These are phyloP conservation scores for Vaccinium vitisidaea DNA, from an alignment of 148 eudicot species.

Conservation along the genomic window DNA sequence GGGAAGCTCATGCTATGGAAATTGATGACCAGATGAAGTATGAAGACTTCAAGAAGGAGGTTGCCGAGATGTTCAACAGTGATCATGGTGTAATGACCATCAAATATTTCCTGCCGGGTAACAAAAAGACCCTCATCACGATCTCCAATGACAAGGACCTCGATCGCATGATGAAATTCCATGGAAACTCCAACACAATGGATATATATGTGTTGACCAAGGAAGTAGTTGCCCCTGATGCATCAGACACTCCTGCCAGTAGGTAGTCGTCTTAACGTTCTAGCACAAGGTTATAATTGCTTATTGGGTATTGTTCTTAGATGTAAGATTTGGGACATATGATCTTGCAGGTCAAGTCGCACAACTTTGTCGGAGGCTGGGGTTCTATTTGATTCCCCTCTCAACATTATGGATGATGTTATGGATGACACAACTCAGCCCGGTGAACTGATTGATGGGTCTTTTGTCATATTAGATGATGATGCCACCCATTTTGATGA, in stretches of 20 bases:
- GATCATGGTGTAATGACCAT: slow-evolving; percentile 40
- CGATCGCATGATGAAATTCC: slow-evolving; percentile 77
- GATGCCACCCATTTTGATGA: slow-evolving; percentile 42
- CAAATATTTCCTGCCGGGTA: slow-evolving; percentile 84
- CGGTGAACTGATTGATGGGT: slow-evolving; percentile 51
- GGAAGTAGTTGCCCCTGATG: slow-evolving; percentile 59
- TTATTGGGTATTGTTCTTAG: slow-evolving; percentile 4
- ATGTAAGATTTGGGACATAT: slow-evolving; percentile 24
- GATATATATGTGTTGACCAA: slow-evolving; percentile 71
- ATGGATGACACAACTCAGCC: slow-evolving; percentile 58
- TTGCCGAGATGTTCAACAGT: slow-evolving; percentile 81
- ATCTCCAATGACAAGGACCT: slow-evolving; percentile 93
- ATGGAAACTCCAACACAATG: slow-evolving; percentile 43
- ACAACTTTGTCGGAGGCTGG: slow-evolving; percentile 74
- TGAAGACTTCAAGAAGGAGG: slow-evolving; percentile 61
- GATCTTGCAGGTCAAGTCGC: slow-evolving; percentile 75
- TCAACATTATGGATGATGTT: slow-evolving; percentile 34
- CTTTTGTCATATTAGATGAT: slow-evolving; percentile 48
- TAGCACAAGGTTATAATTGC: slow-evolving; percentile 9
- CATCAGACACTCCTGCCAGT: slow-evolving; percentile 72
- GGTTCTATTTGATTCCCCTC: slow-evolving; percentile 50
- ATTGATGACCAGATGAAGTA: slow-evolving; percentile 63
- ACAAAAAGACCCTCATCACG: slow-evolving; percentile 74
- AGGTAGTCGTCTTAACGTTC: slow-evolving; percentile 48
- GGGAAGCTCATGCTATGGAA: slow-evolving; percentile 98